Evolutionary conservation across 495 filamentous ascomycete genomes (phyloP).

Genomic region (Xylaria longipes): DNA sequence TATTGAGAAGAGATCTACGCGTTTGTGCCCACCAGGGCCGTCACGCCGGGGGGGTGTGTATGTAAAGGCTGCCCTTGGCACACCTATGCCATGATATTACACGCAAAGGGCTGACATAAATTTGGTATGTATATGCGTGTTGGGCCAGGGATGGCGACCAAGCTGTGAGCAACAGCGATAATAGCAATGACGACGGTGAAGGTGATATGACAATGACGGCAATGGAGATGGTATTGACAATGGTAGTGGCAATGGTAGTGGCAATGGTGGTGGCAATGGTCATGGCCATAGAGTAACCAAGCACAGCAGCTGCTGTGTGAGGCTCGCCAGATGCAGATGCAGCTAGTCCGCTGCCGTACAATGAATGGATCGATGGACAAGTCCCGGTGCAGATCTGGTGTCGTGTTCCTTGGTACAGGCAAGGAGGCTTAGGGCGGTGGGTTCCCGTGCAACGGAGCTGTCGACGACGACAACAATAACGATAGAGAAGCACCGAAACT

Average conservation of each 20-base stretch:
- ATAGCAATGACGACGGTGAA: neutral
- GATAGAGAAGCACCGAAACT: neutral
- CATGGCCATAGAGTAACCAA: neutral
- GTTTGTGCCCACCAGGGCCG: slow-evolving; percentile 8
- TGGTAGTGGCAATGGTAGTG: neutral
- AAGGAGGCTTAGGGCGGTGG: slow-evolving; percentile 15
- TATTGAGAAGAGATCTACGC: slow-evolving; percentile 25
- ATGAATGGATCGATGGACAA: slow-evolving; percentile 19
- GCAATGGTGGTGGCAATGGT: neutral
- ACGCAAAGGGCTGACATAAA: slow-evolving; percentile 11
- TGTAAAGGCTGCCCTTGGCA: slow-evolving; percentile 3
- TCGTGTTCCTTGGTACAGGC: slow-evolving; percentile 19
- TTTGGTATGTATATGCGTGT: slow-evolving; percentile 9
- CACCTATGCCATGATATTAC: slow-evolving; percentile 22
- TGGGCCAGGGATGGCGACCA: slow-evolving; percentile 1
- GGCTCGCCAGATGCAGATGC: slow-evolving; percentile 28
- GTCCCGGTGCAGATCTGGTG: slow-evolving; percentile 25
- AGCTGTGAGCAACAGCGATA: neutral
- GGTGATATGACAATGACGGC: neutral
- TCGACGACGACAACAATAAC: neutral
- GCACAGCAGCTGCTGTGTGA: slow-evolving; percentile 13
- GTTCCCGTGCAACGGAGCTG: slow-evolving; percentile 19
- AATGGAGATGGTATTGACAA: neutral
- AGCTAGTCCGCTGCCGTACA: slow-evolving; percentile 25
- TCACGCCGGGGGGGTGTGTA: neutral